A percentile compares a stretch with the other conserved stretches of the same genome.
phyloP scores from a whole-genome alignment of 2,329 filamentous ascomycete genomes.

The Fusarium nelsonii region DNA sequence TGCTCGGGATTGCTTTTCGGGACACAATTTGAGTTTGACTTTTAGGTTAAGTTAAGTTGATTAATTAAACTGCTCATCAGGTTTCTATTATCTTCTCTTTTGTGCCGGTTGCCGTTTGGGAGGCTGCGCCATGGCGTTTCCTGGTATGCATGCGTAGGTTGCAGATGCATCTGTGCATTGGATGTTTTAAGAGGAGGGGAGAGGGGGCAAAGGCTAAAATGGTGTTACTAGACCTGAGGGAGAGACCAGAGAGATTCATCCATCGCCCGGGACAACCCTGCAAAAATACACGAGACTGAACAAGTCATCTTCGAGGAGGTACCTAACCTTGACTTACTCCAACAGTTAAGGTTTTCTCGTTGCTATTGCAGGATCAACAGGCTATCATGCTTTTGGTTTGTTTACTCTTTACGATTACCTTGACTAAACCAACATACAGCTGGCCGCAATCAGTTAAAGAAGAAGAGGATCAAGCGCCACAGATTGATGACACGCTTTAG shows the following conservation, averaged over 20 bases:
- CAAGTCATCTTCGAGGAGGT: background rate
- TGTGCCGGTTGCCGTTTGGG: slow-evolving; percentile 33
- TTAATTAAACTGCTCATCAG: background rate
- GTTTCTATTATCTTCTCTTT: background rate
- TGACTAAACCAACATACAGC: background rate
- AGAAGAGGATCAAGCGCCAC: background rate
- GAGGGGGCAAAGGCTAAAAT: slow-evolving; percentile 8
- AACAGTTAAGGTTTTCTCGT: slow-evolving; percentile 10
- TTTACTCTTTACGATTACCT: background rate
- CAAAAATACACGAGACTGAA: background rate
- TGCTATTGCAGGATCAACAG: background rate
- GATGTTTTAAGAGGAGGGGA: slow-evolving; percentile 16
- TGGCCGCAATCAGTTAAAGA: background rate
- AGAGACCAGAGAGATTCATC: slow-evolving; percentile 1
- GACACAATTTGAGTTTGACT: slow-evolving; percentile 17
- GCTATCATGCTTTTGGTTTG: background rate
- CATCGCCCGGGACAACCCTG: slow-evolving; percentile 32
- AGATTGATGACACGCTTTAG: background rate
- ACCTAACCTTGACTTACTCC: background rate
- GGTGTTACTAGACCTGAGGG: slow-evolving; percentile 1
- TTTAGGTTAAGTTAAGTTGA: background rate
- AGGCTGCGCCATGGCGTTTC: slow-evolving; percentile 23
- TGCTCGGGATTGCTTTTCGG: slow-evolving; percentile 20
- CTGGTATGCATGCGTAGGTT: slow-evolving; percentile 14
- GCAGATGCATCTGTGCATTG: background rate